These are phyloP conservation scores for Colletotrichum sublineola DNA, from an alignment of 2,329 filamentous ascomycete genomes.

Conservation along the genomic window DNA sequence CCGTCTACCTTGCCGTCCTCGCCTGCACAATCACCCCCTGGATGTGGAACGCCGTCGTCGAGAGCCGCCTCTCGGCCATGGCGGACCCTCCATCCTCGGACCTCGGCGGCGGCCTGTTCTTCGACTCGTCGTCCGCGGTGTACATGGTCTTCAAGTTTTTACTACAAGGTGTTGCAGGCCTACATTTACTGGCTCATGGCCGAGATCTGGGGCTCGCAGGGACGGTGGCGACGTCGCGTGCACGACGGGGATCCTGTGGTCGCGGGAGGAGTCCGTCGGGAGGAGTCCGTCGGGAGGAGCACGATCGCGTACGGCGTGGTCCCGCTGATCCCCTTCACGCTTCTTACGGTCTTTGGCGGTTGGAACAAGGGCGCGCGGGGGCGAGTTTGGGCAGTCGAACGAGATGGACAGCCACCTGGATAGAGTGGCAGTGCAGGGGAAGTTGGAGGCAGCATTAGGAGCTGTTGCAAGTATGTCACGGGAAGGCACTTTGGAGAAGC, in stretches of 20 bases:
- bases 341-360: conserved; percentile 34
- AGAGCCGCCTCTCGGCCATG: conserved; percentile 29
- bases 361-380: conserved; percentile 24
- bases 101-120: conserved; percentile 28
- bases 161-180: conserved; percentile 34
- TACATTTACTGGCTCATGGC: conserved; percentile 41
- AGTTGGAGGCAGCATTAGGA: not conserved
- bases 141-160: conserved; percentile 41
- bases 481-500: not conserved
- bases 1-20: conserved; percentile 30
- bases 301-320: conserved; percentile 32
- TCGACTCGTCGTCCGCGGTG: conserved; percentile 32
- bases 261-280: conserved; percentile 35
- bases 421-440: conserved; percentile 15
- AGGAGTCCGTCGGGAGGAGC: conserved; percentile 24
- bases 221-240: conserved; percentile 33
- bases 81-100: conserved; percentile 28
- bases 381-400: not conserved
- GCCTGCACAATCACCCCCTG: conserved; percentile 28
- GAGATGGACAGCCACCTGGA: conserved; percentile 27
- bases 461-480: not conserved
- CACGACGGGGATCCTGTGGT: conserved; percentile 33
- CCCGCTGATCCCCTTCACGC: conserved; percentile 31
- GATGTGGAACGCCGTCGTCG: conserved; percentile 35
- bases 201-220: conserved; percentile 36